Conservation (phyloP, 345 rosid species). For the Brassica incana region DNA sequence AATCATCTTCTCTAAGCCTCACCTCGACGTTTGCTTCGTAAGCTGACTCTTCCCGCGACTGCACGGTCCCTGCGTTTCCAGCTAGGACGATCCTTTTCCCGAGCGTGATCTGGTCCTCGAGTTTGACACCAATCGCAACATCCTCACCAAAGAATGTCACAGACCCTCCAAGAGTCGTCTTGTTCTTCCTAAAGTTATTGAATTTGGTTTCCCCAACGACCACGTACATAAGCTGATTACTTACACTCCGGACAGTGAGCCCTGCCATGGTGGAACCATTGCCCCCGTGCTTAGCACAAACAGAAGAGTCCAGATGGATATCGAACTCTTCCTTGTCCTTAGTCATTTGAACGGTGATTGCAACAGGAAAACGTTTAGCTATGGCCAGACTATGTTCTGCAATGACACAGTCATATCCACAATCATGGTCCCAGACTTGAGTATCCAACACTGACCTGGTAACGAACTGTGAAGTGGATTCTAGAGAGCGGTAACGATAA, state of each 20-base stretch:
- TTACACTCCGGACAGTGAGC: constrained; percentile 59
- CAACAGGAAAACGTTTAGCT: constrained; percentile 54
- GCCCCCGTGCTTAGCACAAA: constrained; percentile 65
- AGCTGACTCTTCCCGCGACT: constrained; percentile 65
- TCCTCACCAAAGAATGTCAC: constrained; percentile 61
- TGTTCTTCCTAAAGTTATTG: constrained; percentile 56
- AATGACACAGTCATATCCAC: constrained; percentile 91
- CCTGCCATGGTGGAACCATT: constrained; percentile 80
- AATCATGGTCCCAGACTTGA: constrained; percentile 98
- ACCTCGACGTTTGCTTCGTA: constrained; percentile 78
- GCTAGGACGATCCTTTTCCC: constrained; percentile 63
- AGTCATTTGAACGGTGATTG: constrained; percentile 64
- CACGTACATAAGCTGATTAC: constrained; percentile 68
- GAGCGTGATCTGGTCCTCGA: constrained; percentile 64
- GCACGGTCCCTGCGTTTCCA: constrained; percentile 69
- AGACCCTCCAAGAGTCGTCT: constrained; percentile 56
- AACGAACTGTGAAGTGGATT: constrained; percentile 73
- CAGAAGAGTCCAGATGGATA: constrained; percentile 70
- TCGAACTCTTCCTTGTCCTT: constrained; percentile 85
- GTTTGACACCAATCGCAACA: constrained; percentile 57
- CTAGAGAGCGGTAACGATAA: constrained; percentile 84
- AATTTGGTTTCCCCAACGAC: constrained; percentile 71
- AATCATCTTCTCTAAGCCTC: constrained; percentile 66
- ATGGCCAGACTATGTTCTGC: constrained; percentile 55
- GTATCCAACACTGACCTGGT: constrained; percentile 86